These are phyloP conservation scores for Chrysosphaeria jannelii DNA, from an alignment of 2,329 filamentous ascomycete genomes.

Conservation along the genomic window DNA sequence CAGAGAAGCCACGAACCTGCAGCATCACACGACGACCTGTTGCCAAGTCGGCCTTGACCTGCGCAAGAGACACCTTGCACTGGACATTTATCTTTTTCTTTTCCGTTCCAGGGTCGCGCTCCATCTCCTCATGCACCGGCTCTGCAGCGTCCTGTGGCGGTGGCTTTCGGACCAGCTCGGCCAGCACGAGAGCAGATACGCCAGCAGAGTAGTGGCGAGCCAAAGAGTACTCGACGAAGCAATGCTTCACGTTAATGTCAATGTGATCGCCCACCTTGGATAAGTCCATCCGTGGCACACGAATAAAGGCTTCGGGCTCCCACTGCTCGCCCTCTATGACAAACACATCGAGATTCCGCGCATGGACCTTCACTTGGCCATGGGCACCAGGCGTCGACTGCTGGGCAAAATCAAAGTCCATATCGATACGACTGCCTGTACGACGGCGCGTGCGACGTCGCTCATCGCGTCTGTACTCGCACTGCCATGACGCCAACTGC, in stretches of 20 bases:
- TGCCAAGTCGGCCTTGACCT: constrained; percentile 71
- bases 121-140: neutral
- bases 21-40: constrained; percentile 76
- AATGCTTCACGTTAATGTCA: constrained; percentile 47
- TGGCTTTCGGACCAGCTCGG: neutral
- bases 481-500: constrained; percentile 63
- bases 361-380: constrained; percentile 49
- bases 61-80: constrained; percentile 50
- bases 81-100: constrained; percentile 24
- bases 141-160: neutral
- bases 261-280: constrained; percentile 71
- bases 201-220: constrained; percentile 79
- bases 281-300: constrained; percentile 62
- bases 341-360: constrained; percentile 62
- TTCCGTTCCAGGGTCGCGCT: neutral
- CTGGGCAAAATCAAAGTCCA: constrained; percentile 33
- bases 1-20: constrained; percentile 57
- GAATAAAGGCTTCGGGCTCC: constrained; percentile 63
- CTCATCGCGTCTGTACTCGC: constrained; percentile 46
- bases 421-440: constrained; percentile 38
- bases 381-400: constrained; percentile 36
- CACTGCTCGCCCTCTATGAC: constrained; percentile 70
- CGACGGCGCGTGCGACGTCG: constrained; percentile 32
- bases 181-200: constrained; percentile 46
- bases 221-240: constrained; percentile 70